phyloP scores from a whole-genome alignment of 805 yeast genomes.

The Starmerella khaoyaiensis region DNA sequence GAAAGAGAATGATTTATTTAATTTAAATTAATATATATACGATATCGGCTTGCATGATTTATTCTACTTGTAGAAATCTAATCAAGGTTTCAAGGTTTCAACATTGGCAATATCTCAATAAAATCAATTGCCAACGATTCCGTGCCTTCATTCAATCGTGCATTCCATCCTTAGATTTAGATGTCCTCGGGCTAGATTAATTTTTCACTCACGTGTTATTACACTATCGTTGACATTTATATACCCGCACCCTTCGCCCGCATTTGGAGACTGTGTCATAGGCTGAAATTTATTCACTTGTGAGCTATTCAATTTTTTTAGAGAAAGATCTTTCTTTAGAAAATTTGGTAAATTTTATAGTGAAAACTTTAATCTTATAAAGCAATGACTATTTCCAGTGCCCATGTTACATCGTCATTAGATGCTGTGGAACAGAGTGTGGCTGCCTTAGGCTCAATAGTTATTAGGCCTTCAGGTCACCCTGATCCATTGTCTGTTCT shows the following conservation, averaged over 20 bases:
- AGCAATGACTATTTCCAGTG: conserved; percentile 2
- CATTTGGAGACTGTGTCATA: conserved; percentile 4
- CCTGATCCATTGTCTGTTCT: conserved; percentile 17
- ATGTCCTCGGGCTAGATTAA: too few species aligned
- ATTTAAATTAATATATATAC: too few species aligned
- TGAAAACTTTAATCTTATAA: neutral
- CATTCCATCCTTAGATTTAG: too few species aligned
- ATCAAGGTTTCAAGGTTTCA: too few species aligned
- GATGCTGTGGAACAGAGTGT: conserved; percentile 16
- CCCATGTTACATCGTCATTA: conserved; percentile 9
- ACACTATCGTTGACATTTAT: too few species aligned
- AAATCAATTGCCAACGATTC: too few species aligned
- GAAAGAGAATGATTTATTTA: too few species aligned
- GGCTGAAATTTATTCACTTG: neutral
- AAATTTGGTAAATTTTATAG: neutral
- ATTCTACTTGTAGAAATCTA: too few species aligned
- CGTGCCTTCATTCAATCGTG: too few species aligned
- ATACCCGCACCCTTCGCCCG: too few species aligned
- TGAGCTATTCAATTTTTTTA: neutral
- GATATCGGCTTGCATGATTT: too few species aligned
- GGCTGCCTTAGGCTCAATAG: conserved; percentile 12
- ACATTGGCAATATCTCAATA: too few species aligned
- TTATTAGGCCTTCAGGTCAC: conserved; percentile 9
- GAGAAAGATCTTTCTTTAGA: neutral
- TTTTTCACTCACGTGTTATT: conserved; percentile 5